Evolutionary conservation across 768 basidiomycete species (phyloP).

Genomic region (Lactifluus echinatus): DNA sequence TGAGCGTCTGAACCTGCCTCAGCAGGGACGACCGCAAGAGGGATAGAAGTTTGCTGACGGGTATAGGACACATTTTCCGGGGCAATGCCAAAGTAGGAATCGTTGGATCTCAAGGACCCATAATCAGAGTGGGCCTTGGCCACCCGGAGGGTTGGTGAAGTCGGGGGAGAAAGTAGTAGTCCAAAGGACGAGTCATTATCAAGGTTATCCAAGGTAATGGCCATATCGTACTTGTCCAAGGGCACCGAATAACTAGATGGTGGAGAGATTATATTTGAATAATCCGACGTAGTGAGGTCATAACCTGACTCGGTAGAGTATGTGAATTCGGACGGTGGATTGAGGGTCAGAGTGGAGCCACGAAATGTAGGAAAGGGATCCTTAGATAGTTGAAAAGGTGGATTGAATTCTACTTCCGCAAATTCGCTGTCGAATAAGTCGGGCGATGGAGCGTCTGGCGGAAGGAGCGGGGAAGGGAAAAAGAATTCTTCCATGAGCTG

Average conservation of each 20-base stretch:
- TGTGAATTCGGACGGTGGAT: constrained; percentile 72
- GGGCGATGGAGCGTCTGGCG: constrained; percentile 68
- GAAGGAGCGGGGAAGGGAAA: constrained; percentile 28
- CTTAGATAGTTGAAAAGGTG: constrained; percentile 44
- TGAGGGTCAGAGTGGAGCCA: constrained; percentile 53
- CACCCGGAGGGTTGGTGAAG: constrained; percentile 18
- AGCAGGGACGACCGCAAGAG: constrained; percentile 33
- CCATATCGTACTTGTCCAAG: constrained; percentile 50
- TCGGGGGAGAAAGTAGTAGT: constrained; percentile 9
- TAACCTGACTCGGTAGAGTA: constrained; percentile 70
- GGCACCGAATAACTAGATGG: constrained; percentile 31
- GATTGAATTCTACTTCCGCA: constrained; percentile 54
- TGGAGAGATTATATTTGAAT: constrained; percentile 42
- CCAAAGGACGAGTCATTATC: constrained; percentile 16
- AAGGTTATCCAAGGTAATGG: neutral
- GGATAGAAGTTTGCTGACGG: constrained; percentile 32
- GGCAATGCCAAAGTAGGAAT: too few species aligned
- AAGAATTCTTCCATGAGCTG: neutral
- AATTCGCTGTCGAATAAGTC: constrained; percentile 81
- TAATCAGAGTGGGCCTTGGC: too few species aligned
- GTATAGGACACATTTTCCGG: constrained; percentile 44
- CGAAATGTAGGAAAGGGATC: constrained; percentile 60
- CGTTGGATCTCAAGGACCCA: too few species aligned
- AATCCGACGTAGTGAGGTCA: constrained; percentile 44
- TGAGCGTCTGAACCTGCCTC: constrained; percentile 33